phyloP scores from a whole-genome alignment of 1,139 yeast genomes.

The Geotrichum carabidarum region DNA sequence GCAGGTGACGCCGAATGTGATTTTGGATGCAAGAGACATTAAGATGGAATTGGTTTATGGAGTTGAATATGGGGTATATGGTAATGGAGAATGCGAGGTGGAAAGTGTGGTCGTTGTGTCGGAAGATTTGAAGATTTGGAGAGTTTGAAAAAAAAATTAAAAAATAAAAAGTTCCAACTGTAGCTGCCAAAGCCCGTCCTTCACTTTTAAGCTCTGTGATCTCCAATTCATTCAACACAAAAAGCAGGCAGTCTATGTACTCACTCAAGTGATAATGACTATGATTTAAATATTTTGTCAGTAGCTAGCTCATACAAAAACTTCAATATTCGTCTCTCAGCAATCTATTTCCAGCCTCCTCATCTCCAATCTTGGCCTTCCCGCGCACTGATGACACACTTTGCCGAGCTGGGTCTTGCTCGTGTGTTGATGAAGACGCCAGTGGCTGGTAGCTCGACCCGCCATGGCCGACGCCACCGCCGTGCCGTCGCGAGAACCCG shows the following conservation, averaged over 20 bases:
- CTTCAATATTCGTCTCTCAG: no score
- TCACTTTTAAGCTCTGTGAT: background rate
- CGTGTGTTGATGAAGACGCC: background rate
- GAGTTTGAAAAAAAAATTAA: background rate
- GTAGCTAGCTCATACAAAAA: no score
- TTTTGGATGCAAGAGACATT: slow-evolving; percentile 71
- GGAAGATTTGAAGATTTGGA: background rate
- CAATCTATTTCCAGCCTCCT: no score
- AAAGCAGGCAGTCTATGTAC: no score
- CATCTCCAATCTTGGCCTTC: no score
- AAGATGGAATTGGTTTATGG: background rate
- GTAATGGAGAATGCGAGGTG: background rate
- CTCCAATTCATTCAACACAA: background rate
- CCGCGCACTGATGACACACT: no score
- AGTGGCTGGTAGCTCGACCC: slow-evolving; percentile 11
- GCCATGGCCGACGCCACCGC: background rate
- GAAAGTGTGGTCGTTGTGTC: background rate
- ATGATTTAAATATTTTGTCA: no score
- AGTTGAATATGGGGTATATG: background rate
- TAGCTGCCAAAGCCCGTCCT: background rate
- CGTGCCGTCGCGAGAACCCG: background rate
- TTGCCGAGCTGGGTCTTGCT: no score
- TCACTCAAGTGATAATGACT: no score
- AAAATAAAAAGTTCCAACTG: background rate
- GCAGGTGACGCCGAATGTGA: slow-evolving; percentile 60